phyloP scores from a whole-genome alignment of 23 red algal species.

The Rhodosorus marinus region DNA sequence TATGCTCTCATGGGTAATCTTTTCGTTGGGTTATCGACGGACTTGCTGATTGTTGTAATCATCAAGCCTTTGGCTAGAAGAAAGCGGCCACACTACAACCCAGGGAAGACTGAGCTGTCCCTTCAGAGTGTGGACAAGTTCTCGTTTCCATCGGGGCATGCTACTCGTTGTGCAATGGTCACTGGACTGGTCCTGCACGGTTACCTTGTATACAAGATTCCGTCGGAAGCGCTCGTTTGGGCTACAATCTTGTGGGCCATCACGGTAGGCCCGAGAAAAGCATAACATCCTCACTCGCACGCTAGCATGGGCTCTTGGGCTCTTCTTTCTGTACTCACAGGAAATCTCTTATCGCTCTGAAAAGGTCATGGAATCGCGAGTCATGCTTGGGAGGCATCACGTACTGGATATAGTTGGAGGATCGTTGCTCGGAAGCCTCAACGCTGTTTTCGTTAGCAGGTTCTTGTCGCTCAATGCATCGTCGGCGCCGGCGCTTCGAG shows the following conservation, averaged over 20 bases:
- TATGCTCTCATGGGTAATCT: conserved; percentile 20
- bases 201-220: background rate
- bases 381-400: conserved; percentile 48
- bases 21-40: conserved; percentile 9
- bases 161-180: conserved; percentile 22
- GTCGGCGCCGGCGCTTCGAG: too few relatives aligned
- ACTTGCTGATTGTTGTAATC: conserved; percentile 23
- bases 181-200: conserved; percentile 10
- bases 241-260: background rate
- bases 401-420: conserved; percentile 42
- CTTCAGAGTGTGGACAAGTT: conserved; percentile 46
- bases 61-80: conserved; percentile 29
- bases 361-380: conserved; percentile 21
- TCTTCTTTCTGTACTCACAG: too few relatives aligned
- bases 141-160: conserved; percentile 62
- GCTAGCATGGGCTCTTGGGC: too few relatives aligned
- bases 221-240: background rate
- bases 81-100: conserved; percentile 32
- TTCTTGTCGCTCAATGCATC: too few relatives aligned
- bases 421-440: conserved; percentile 15
- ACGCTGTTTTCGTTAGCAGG: conserved; percentile 3
- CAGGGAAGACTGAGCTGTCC: conserved; percentile 14
- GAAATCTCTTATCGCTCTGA: too few relatives aligned
- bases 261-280: too few relatives aligned
- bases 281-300: too few relatives aligned